Base-by-base conservation (phyloP, 164 flowering plant species). In the Annona squamosa region DNA sequence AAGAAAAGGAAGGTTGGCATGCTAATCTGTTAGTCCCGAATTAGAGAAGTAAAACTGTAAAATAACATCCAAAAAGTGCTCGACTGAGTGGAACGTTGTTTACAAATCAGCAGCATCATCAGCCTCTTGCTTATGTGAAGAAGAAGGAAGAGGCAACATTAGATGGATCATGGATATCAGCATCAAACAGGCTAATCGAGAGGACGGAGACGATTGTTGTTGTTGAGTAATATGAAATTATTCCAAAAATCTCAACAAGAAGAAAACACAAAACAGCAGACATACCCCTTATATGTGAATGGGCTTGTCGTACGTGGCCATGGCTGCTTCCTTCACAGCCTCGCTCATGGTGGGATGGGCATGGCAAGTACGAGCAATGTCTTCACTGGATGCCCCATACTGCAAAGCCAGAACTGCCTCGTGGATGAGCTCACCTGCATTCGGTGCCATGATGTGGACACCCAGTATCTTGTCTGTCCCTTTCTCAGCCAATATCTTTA, bases 331-430 rank as follows among this genome's bases (percentile, higher is more conserved):
- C 82, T 92, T 92, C 81, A 94, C 63, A 5, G 98, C 98, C 83
- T 94, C 98, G 65, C 96, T 89, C 96, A 94, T 86, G 10, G 98
- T 92, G 18, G 98, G 98, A 79, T 94, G 98, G 1, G 98, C 97
- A 77, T 94, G 98, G 85, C 94, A 90, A 0, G 91, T 89, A 19
- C 94, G 91, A 0, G 97, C 97, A 59, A 91, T 88, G 71, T 91
- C 97, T 81, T 90, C 93, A 71, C 92, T 88, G 6, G 97, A 74
- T 41, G 94, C 97, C 12, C 91, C 97, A 72, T 88, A 90, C 26
- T 84, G 85, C 79, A 90, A 72, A 42, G 94, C 97, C 48, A 90
- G 78, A 5, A 77, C 91, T 10, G 94, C 89, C 77, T 91, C 97
- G 18, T 88, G 92, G 48, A 91, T 91, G 63, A 91, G 91, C 83